Conservation (phyloP, 768 basidiomycete genomes). For the Auriscalpium vulgare region DNA sequence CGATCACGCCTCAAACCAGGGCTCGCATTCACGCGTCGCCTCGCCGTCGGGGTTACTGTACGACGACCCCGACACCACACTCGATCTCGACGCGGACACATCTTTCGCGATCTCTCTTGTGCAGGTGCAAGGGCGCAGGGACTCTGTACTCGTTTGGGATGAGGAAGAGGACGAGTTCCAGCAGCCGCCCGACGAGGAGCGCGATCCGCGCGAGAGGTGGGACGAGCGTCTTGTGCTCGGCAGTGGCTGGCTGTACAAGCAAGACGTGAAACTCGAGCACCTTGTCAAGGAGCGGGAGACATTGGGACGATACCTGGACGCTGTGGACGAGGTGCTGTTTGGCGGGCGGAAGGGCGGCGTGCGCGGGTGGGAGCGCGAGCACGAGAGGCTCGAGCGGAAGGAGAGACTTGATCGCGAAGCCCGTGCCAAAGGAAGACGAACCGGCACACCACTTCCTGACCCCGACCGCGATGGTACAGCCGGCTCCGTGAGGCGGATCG, state of each 20-base stretch:
- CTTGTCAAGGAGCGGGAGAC: constrained; percentile 49
- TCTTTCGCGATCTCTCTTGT: constrained; percentile 64
- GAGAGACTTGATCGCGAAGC: constrained; percentile 30
- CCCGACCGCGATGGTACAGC: constrained; percentile 8
- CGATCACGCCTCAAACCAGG: constrained; percentile 36
- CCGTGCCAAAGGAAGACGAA: constrained; percentile 33
- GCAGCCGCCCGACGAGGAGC: constrained; percentile 38
- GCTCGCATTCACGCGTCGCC: constrained; percentile 32
- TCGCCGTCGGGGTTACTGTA: constrained; percentile 29
- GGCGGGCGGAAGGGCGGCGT: constrained; percentile 43
- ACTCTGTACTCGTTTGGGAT: constrained; percentile 75
- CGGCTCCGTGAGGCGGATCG: constrained; percentile 37
- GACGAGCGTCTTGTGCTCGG: constrained; percentile 75
- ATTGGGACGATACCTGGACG: constrained; percentile 57
- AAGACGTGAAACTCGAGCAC: constrained; percentile 48
- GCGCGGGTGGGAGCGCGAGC: constrained; percentile 41
- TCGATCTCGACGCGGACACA: constrained; percentile 44
- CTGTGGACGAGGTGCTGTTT: constrained; percentile 78
- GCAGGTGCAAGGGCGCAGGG: constrained; percentile 56
- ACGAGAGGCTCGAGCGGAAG: constrained; percentile 38
- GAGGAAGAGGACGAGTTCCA: constrained; percentile 46
- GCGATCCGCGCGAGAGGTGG: constrained; percentile 60
- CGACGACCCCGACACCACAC: constrained; percentile 22
- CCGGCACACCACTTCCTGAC: constrained; percentile 25
- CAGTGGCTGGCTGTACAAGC: constrained; percentile 76